These are phyloP conservation scores for Cinnamomum chago DNA, from an alignment of 164 flowering plant species.

Conservation along the genomic window DNA sequence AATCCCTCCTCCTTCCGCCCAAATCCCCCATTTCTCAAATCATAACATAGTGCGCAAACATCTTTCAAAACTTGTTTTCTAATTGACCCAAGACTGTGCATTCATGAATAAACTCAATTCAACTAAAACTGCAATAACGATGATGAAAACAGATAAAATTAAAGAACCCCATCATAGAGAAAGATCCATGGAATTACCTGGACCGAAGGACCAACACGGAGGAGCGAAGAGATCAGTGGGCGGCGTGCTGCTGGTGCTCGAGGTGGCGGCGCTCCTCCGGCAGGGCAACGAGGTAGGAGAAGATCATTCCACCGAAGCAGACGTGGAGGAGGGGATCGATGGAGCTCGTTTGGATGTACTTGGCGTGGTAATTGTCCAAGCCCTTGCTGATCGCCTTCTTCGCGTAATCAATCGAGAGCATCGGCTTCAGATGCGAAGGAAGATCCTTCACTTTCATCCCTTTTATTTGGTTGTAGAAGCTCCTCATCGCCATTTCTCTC, in stretches of 20 bases:
- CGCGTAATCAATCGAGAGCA: slow-evolving; percentile 36
- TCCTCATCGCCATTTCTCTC: slow-evolving; percentile 57
- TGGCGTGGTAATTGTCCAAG: slow-evolving; percentile 63
- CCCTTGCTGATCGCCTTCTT: slow-evolving; percentile 47
- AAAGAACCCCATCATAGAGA: not conserved
- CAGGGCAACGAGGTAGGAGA: slow-evolving; percentile 86
- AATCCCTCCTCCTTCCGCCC: no score
- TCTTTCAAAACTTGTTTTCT: no score
- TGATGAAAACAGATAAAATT: not conserved
- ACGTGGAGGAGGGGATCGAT: slow-evolving; percentile 67
- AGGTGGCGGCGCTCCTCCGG: slow-evolving; percentile 93
- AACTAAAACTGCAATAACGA: not conserved
- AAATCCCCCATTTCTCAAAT: no score
- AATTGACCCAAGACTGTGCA: no score
- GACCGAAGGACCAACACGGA: not conserved
- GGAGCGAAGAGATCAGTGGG: slow-evolving; percentile 8
- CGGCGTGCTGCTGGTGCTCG: slow-evolving; percentile 70
- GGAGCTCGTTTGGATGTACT: slow-evolving; percentile 73
- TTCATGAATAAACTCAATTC: no score
- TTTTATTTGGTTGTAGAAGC: slow-evolving; percentile 67
- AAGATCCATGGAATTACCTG: not conserved
- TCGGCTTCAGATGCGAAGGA: slow-evolving; percentile 62
- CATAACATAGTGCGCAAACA: no score
- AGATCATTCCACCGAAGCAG: slow-evolving; percentile 77
- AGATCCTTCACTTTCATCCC: slow-evolving; percentile 72